A percentile compares a stretch with the other conserved stretches of the same genome.
Evolutionary conservation across 2,329 filamentous ascomycete genomes (phyloP).

Genomic region (Hymenoscyphus scutula): DNA sequence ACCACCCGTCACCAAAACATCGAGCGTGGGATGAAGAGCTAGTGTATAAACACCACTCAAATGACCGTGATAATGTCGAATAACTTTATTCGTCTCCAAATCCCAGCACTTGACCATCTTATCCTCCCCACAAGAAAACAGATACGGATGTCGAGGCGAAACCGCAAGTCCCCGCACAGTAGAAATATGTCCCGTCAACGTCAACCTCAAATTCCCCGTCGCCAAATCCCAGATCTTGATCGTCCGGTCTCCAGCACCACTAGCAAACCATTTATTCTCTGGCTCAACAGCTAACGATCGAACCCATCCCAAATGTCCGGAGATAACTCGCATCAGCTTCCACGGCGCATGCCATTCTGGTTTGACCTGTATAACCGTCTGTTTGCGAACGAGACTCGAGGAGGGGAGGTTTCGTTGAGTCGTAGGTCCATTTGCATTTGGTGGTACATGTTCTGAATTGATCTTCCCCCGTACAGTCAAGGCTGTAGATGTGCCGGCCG

Average conservation of each 20-base stretch:
- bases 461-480: conserved; percentile 51
- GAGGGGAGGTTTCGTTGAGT: conserved; percentile 48
- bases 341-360: conserved; percentile 97
- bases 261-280: conserved; percentile 96
- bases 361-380: conserved; percentile 63
- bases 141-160: conserved; percentile 88
- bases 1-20: conserved; percentile 91
- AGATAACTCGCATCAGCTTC: conserved; percentile 98
- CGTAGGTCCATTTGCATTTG: conserved; percentile 55
- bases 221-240: conserved; percentile 99
- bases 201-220: conserved; percentile 78
- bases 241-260: conserved; percentile 89
- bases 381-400: conserved; percentile 58
- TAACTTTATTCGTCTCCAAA: conserved; percentile 98
- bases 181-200: conserved; percentile 90
- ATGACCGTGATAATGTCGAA: conserved; percentile 95
- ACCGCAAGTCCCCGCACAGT: conserved; percentile 90
- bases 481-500: conserved; percentile 51
- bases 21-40: conserved; percentile 87
- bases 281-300: conserved; percentile 86
- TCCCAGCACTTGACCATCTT: conserved; percentile 99
- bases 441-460: conserved; percentile 40
- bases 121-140: conserved; percentile 97
- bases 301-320: conserved; percentile 95
- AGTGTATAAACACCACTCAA: conserved; percentile 93